These are phyloP conservation scores for Mortierella sp. DNA, from an alignment of 371 early-diverging fungal species.

Conservation along the genomic window DNA sequence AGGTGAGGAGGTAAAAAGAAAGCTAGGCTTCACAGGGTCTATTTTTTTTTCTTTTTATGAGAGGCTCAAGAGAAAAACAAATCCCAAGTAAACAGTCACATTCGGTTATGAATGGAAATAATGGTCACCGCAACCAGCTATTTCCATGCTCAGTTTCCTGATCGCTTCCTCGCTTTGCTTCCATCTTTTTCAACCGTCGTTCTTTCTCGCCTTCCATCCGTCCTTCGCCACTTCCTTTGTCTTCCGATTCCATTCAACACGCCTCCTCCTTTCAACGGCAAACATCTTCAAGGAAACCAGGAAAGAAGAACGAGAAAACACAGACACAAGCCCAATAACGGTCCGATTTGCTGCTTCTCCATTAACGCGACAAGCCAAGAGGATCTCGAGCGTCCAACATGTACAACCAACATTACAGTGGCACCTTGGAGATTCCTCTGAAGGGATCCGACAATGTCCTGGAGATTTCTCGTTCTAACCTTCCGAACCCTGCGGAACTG, in stretches of 20 bases:
- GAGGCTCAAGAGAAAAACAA: neutral
- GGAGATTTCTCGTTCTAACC: constrained; percentile 83
- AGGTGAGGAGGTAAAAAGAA: neutral
- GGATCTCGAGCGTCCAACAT: constrained; percentile 15
- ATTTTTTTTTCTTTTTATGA: constrained; percentile 17
- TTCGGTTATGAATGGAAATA: neutral
- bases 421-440: constrained; percentile 85
- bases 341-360: neutral
- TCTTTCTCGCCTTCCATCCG: too few species aligned
- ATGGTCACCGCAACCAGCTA: neutral
- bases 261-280: neutral
- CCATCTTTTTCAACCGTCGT: constrained; percentile 4
- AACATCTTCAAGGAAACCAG: neutral
- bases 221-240: neutral
- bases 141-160: neutral
- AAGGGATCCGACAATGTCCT: constrained; percentile 81
- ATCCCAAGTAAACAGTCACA: neutral
- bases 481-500: constrained; percentile 77
- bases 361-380: constrained; percentile 5
- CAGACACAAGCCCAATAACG: neutral
- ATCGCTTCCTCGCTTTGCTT: neutral
- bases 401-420: constrained; percentile 34
- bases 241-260: neutral
- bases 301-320: neutral
- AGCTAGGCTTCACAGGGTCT: neutral